Conservation (phyloP, 768 basidiomycete genomes). For the Gyrodon lividus region DNA sequence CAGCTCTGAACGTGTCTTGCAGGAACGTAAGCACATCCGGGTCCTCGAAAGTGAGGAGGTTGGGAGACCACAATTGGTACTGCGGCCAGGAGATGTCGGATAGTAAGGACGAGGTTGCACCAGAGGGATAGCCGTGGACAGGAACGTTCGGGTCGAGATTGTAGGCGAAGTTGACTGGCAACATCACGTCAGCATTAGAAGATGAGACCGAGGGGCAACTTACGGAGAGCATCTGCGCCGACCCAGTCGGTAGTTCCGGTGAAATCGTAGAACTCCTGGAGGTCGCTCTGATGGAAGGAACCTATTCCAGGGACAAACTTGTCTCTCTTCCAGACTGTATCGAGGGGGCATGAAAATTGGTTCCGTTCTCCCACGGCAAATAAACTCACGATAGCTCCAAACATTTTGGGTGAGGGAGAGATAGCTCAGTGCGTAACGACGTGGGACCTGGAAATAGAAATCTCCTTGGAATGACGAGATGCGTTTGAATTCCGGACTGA, state of each 20-base stretch:
- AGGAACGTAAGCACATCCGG: conserved; percentile 11
- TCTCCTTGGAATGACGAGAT: conserved; percentile 40
- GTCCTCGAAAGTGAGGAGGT: conserved; percentile 9
- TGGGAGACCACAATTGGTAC: neutral
- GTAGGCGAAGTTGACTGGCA: conserved; percentile 20
- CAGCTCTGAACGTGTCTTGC: conserved; percentile 6
- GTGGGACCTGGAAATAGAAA: conserved; percentile 27
- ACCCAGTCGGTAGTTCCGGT: conserved; percentile 12
- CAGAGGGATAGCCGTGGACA: conserved; percentile 6
- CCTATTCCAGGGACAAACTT: conserved; percentile 13
- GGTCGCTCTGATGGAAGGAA: conserved; percentile 19
- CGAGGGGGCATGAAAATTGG: neutral
- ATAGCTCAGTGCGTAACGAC: conserved; percentile 6
- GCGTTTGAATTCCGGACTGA: conserved; percentile 41
- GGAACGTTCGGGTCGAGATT: conserved; percentile 10
- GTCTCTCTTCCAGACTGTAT: conserved; percentile 16
- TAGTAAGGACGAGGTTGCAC: conserved; percentile 7
- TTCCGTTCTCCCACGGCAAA: neutral
- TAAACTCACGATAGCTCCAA: conserved; percentile 13
- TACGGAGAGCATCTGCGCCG: conserved; percentile 14
- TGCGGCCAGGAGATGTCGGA: conserved; percentile 6
- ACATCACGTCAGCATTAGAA: neutral
- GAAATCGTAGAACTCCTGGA: conserved; percentile 14
- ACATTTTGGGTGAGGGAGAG: conserved; percentile 13
- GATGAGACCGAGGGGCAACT: neutral